phyloP scores from a whole-genome alignment of 2,329 filamentous ascomycete genomes.

The Trichoderma koningiopsis region DNA sequence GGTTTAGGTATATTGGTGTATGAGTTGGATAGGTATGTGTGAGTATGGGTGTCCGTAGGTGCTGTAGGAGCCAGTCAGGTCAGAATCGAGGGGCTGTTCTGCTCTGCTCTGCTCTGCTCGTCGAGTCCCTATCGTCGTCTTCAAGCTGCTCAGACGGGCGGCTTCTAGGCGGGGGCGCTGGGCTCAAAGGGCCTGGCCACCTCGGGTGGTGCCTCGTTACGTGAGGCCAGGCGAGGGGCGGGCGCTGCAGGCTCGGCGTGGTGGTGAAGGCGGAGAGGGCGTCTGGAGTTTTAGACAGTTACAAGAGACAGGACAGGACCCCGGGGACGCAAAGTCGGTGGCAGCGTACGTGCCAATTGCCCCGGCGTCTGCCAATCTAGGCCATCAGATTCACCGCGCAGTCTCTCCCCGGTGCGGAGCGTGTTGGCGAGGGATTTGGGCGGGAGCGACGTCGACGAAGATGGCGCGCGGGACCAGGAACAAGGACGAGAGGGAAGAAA shows the following conservation, averaged over 20 bases:
- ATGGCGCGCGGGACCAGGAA: conserved; percentile 5
- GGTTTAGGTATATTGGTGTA: conserved; percentile 15
- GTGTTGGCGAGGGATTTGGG: conserved; percentile 11
- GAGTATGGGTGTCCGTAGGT: neutral
- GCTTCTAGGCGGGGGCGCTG: neutral
- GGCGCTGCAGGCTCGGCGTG: conserved; percentile 16
- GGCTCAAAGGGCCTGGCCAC: neutral
- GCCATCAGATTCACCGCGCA: conserved; percentile 39
- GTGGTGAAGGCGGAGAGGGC: conserved; percentile 24
- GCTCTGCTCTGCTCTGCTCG: neutral
- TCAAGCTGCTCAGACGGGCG: neutral
- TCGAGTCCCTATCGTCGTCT: neutral
- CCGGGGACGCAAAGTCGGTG: conserved; percentile 39
- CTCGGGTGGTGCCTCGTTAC: neutral
- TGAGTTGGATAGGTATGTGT: neutral
- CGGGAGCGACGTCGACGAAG: conserved; percentile 7
- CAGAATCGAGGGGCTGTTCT: conserved; percentile 12
- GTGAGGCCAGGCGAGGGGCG: conserved; percentile 18
- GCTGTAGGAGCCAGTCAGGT: neutral
- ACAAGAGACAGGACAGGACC: conserved; percentile 24
- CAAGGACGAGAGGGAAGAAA: conserved; percentile 17
- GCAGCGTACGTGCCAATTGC: conserved; percentile 46
- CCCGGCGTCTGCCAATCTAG: conserved; percentile 38
- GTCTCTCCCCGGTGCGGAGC: conserved; percentile 29
- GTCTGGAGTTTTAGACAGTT: neutral